A percentile compares a stretch with the other conserved stretches of the same genome.
phyloP scores from a whole-genome alignment of 1,284 basidiomycete species.

The Boletus semigastroideus region DNA sequence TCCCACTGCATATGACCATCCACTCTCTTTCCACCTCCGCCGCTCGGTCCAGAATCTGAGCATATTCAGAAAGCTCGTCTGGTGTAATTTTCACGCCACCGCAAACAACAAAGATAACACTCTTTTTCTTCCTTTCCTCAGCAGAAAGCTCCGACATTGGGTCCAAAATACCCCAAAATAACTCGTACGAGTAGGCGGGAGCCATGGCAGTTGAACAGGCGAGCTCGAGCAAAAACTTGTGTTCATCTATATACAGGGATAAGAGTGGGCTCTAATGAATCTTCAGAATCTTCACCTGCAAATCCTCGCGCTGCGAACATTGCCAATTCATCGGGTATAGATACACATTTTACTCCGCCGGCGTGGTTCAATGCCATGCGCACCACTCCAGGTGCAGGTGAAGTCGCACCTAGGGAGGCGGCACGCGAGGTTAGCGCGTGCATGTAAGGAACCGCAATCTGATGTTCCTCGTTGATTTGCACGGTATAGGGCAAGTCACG shows the following conservation, averaged over 20 bases:
- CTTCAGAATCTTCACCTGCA: slow-evolving; percentile 43
- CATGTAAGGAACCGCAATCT: slow-evolving; percentile 56
- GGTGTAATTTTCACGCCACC: slow-evolving; percentile 55
- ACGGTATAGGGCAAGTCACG: slow-evolving; percentile 33
- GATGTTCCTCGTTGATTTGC: slow-evolving; percentile 37
- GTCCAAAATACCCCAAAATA: slow-evolving; percentile 46
- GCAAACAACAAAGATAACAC: slow-evolving; percentile 30
- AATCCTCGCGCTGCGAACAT: slow-evolving; percentile 59
- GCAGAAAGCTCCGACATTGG: slow-evolving; percentile 44
- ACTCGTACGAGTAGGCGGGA: slow-evolving; percentile 55
- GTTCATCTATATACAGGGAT: slow-evolving; percentile 52
- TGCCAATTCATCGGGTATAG: slow-evolving; percentile 63
- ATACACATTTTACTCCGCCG: slow-evolving; percentile 56
- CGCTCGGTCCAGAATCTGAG: slow-evolving; percentile 38
- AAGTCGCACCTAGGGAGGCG: slow-evolving; percentile 68
- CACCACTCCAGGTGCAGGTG: slow-evolving; percentile 57
- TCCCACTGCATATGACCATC: slow-evolving; percentile 42
- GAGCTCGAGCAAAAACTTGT: slow-evolving; percentile 70
- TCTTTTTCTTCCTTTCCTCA: slow-evolving; percentile 21
- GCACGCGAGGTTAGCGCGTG: slow-evolving; percentile 59
- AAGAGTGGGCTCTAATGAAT: slow-evolving; percentile 3
- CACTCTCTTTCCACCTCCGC: slow-evolving; percentile 31
- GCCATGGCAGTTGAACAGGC: slow-evolving; percentile 68
- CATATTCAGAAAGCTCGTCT: slow-evolving; percentile 51
- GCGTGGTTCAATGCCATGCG: slow-evolving; percentile 58